Percentiles rank a stretch among this genome's conserved stretches.
Evolutionary conservation across 768 basidiomycete species (phyloP).

Genomic region (Amanita phalloides): DNA sequence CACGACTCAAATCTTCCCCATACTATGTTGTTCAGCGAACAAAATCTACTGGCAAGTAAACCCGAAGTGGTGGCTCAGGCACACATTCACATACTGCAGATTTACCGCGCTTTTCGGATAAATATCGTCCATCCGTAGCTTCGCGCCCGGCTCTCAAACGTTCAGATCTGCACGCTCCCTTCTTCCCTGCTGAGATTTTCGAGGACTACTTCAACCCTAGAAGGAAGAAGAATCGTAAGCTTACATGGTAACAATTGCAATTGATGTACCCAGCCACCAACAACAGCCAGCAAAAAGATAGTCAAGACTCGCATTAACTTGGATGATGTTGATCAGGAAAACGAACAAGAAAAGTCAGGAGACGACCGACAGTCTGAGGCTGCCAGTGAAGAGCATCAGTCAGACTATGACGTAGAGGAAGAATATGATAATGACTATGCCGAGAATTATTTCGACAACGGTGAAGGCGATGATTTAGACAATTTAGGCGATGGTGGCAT

Average conservation of each 20-base stretch:
- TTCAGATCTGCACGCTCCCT: constrained; percentile 60
- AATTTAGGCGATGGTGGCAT: constrained; percentile 65
- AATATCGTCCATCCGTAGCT: constrained; percentile 54
- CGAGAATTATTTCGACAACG: constrained; percentile 87
- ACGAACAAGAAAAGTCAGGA: constrained; percentile 63
- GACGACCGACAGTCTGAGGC: constrained; percentile 53
- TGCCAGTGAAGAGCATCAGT: constrained; percentile 54
- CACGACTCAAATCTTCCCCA: constrained; percentile 54
- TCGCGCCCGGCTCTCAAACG: constrained; percentile 60
- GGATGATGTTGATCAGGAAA: constrained; percentile 57
- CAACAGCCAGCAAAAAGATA: constrained; percentile 7
- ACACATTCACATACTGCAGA: constrained; percentile 28
- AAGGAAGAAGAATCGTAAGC: constrained; percentile 46
- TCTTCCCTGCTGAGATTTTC: constrained; percentile 70
- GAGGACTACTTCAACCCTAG: constrained; percentile 74
- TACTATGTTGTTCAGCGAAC: constrained; percentile 68
- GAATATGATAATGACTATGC: constrained; percentile 90
- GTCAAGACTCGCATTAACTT: constrained; percentile 41
- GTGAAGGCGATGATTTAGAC: constrained; percentile 73
- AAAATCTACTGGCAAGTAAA: constrained; percentile 43
- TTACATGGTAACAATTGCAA: background rate
- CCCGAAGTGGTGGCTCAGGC: background rate
- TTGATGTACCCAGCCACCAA: constrained; percentile 2
- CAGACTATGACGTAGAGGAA: constrained; percentile 82
- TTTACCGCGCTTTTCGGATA: constrained; percentile 75